Base-by-base conservation (phyloP, 208 protist species). In the Zelonia costaricensis region DNA sequence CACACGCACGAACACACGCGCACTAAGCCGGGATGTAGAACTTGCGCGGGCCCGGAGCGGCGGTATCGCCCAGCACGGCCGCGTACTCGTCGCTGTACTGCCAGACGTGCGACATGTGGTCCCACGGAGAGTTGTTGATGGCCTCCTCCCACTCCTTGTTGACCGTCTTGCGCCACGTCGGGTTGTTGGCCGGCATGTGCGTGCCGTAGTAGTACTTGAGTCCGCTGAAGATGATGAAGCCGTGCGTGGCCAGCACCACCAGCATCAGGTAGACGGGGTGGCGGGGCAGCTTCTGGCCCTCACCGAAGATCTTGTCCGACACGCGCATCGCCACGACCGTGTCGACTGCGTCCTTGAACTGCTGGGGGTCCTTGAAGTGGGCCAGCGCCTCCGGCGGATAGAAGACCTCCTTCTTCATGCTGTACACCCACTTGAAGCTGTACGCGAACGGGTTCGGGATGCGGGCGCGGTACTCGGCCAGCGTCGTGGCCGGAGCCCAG, bases 131-230 rank as follows among this genome's bases (percentile, higher is more conserved):
- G 72, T 72, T 94, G 78, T 91, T 89, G 63, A 94, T 94, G 22
- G 88, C 88, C 78, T 94, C 88, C 78, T 94, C 88, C 88, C 88
- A 94, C 78, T 94, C 88, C 76, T 94, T 94, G 75, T 94, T 94
- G 66, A 94, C 81, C 6, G 81, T 76, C 71, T 94, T 94, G 33
- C 88, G 78, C 88, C 88, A 94, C n/a, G 84, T 89, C 44, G 88
- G 88, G 69, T 91, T 94, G 67, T 89, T 90, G 27, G 88, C 84
- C 15, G 88, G 88, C 65, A 92, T 62, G 63, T 90, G 54, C 10
- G 62, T 73, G 28, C 78, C 74, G 58, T 92, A 94, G 76, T 86
- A 94, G 77, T 91, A 92, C 51, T 79, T 66, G 4, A 88, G 62
- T 3, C 62, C 63, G 47, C 46, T 52, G 73, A 79, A 80, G 22